Evolutionary conservation across 2,329 filamentous ascomycete species (phyloP), one percentile per base, ranked within the genome.

Genomic region (Sphaerulina vaccinii): DNA sequence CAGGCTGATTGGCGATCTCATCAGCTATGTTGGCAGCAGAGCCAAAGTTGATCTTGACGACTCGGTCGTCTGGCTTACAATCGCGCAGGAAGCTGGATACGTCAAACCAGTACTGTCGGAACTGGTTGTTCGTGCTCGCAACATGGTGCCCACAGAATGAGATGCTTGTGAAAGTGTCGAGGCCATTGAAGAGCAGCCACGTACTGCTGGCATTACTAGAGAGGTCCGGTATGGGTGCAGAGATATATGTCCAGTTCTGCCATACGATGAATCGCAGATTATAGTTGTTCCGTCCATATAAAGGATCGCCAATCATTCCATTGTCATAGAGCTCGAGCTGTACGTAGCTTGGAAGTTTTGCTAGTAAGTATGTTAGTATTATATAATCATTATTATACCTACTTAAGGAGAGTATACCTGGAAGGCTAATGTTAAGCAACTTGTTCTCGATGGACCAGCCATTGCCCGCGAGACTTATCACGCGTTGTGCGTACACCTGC

Each of bases 211-310:
- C 64, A 27, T 73, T 68, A 3, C 58, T 50, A 0, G 52, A 56
- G 67, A 81, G 58, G 16, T 66, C 70, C 7, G 65, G 37, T 2
- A 84, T 67, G 0, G 69, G 68, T 6, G 66, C 68, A n/a, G 75
- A 76, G 0, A 74, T 78, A 60, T 84, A 85, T 0, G 79, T 85
- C 82, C 82, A 85, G 61, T 84, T 81, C 11, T 70, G 69, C 60
- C 73, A 71, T n/a, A 73, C 73, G 21, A 85, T 72, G 81, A 81
- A 85, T 19, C 80, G 75, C 13, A 81, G 71, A 49, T 82, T 71
- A 59, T 83, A 82, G 58, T 84, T 80, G 53, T 83, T 83, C 1
- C 81, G 65, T 1, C 78, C 80, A 59, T 75, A 75, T 50, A 81
- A 77, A n/a, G 70, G 75, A 64, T 79, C 70, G 51, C 73, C 74